Base-by-base conservation (phyloP, 257 asterid genomes). In the Phtheirospermum japonicum region DNA sequence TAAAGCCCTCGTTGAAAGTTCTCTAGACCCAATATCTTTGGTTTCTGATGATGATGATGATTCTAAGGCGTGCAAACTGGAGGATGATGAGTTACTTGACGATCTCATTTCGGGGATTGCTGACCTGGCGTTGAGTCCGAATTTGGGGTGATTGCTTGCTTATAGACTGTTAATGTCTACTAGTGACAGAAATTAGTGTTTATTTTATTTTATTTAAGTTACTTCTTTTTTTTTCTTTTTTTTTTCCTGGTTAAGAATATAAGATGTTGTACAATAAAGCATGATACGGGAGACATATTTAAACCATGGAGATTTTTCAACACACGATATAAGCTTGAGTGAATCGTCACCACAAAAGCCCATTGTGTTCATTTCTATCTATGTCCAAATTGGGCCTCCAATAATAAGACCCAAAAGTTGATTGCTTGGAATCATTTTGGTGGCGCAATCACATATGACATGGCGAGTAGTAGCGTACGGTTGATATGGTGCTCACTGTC, bases 61-160 rank as follows among this genome's bases (percentile, higher is more conserved):
- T 65, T 48, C 71, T 7, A 52, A 40, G 34, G 52, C 58, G 45
- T 65, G 61, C 73, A 69, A 57, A 20, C 49, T 63, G 72, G 65
- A 51, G 36, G 76, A 76, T 10, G 65, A 7, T 32, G 36, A 12
- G 52, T 40, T 68, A 6, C 17, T 88, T 11, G 85, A 77, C 62
- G 86, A 80, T 71, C 75, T 85, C 36, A 49, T 83, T 69, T 70
- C 80, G 60, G 75, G 88, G 60, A 67, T 88, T 8, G 87, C 75
- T 49, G 87, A 82, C 65, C 84, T 85, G 67, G 51, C 84, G 5
- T 57, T 88, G 81, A 68, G 71, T 64, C 64, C 57, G 20, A 33
- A 28, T 32, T 28, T 57, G 13, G 62, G 20, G 5, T 63, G 53
- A 67, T 18, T 34, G 13, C 11, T 34, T 6, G 13, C 11, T 34